Conservation (phyloP, 495 filamentous ascomycete species). For the Neurospora sublineolata region DNA sequence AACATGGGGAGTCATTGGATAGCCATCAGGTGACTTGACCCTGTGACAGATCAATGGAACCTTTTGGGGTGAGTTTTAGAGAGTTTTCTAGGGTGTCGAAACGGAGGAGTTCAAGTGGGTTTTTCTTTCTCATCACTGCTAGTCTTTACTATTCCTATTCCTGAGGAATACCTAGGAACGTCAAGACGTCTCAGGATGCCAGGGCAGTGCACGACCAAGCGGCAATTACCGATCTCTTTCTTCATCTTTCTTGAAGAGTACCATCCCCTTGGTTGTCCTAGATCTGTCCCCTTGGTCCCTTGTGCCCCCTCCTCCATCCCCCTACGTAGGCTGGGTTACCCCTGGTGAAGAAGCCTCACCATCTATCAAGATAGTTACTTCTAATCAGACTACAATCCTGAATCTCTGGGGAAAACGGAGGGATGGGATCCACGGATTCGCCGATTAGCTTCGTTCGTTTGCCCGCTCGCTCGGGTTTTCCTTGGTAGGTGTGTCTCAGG, state of each 20-base stretch:
- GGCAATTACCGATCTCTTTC: background rate
- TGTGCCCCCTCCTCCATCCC: too few species aligned
- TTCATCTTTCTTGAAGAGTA: background rate
- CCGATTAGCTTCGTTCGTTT: background rate
- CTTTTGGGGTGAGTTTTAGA: too few species aligned
- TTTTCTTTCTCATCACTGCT: background rate
- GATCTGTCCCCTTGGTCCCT: background rate
- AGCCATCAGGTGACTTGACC: background rate
- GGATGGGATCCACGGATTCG: background rate
- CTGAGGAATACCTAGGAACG: background rate
- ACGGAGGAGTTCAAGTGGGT: background rate
- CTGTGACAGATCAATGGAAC: background rate
- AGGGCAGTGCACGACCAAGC: background rate
- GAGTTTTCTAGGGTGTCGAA: background rate
- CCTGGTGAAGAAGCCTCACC: background rate
- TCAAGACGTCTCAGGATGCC: too few species aligned
- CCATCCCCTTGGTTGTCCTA: background rate
- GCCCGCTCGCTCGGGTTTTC: background rate
- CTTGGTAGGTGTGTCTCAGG: background rate
- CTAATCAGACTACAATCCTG: background rate
- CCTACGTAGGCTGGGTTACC: too few species aligned
- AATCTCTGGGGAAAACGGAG: background rate
- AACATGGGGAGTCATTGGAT: background rate
- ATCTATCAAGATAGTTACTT: background rate
- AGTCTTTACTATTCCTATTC: background rate